Evolutionary conservation across 2,329 filamentous ascomycete species (phyloP).

Genomic region (Colletotrichum lentis): DNA sequence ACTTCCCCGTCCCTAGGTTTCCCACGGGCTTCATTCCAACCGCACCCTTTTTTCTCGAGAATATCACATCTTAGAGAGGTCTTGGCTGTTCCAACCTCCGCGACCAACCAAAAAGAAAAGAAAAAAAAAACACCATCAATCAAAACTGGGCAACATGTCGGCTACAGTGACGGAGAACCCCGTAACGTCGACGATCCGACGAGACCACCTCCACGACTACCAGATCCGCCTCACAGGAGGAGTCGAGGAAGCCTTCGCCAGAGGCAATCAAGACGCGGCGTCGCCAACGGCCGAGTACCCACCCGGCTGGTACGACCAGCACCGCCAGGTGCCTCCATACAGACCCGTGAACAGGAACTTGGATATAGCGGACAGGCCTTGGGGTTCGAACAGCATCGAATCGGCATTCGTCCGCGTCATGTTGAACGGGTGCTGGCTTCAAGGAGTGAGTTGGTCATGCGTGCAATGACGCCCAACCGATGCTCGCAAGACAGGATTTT

Average conservation of each 20-base stretch:
- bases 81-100: not conserved
- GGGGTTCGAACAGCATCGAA: slow-evolving; percentile 38
- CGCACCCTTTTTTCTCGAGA: not conserved
- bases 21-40: not conserved
- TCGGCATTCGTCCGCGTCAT: slow-evolving; percentile 40
- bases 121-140: not conserved
- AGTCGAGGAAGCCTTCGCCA: slow-evolving; percentile 30
- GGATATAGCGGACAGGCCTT: slow-evolving; percentile 38
- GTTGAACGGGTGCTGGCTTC: slow-evolving; percentile 41
- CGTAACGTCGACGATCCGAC: slow-evolving; percentile 19
- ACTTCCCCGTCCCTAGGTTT: not conserved
- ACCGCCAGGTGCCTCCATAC: slow-evolving; percentile 41
- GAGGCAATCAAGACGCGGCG: slow-evolving; percentile 25
- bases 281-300: slow-evolving; percentile 32
- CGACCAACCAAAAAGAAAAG: no score
- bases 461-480: not conserved
- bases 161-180: slow-evolving; percentile 29
- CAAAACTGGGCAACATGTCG: slow-evolving; percentile 15
- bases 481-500: not conserved
- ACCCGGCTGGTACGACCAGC: slow-evolving; percentile 38
- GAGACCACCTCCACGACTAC: slow-evolving; percentile 33
- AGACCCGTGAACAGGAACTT: slow-evolving; percentile 39
- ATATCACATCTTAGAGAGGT: not conserved
- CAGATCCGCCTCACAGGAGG: slow-evolving; percentile 33
- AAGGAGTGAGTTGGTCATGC: slow-evolving; percentile 21